Evolutionary conservation across 2,329 filamentous ascomycete species (phyloP), one percentile per base, ranked within the genome.

Genomic region (Apiospora arundinis): DNA sequence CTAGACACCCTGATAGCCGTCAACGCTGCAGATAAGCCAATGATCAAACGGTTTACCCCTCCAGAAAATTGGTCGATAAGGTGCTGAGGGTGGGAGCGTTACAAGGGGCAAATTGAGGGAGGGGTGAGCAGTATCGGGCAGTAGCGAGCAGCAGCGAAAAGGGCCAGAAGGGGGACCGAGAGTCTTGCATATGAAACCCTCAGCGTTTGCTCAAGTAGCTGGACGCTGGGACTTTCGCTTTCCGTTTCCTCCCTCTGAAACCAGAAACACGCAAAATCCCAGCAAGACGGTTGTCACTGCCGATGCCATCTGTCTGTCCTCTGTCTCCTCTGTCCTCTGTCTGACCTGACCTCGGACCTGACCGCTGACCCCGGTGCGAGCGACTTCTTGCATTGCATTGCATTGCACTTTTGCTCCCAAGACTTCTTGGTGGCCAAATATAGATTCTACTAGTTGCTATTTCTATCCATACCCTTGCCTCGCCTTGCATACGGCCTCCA

Each of bases 181-280:
- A 40, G 56, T 63, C 56, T 40, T 8, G 65, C 65, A 69, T 49
- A 40, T 69, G 67, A 69, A 69, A 69, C 67, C 37, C 46, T 49
- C 45, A 69, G 67, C n/a, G 67, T 69, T 69, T 69, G 67, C 37
- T 37, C 46, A 69, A 56, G 16, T 12, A 45, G 16, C 42, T 45
- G 32, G 28, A 21, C 32, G 65, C 23, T 67, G 40, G n/a, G 45
- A 21, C 40, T 28, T 14, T 44, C 6, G 2, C 40, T 44, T 67
- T 28, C 32, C 56, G 28, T 37, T 63, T 40, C 32, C 56, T 21
- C n/a, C 18, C 3, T n/a, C 56, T 21, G 56, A 63, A 63, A 63
- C 56, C 56, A 63, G 32, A 63, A 40, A 37, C 56, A 67, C 65
- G 65, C 65, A 67, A 46, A 44, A 42, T 28, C 65, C 32, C 32